Percentiles rank a stretch among this genome's conserved stretches.
Conservation (phyloP, 768 basidiomycete species). For the Lactarius hengduanensis region DNA sequence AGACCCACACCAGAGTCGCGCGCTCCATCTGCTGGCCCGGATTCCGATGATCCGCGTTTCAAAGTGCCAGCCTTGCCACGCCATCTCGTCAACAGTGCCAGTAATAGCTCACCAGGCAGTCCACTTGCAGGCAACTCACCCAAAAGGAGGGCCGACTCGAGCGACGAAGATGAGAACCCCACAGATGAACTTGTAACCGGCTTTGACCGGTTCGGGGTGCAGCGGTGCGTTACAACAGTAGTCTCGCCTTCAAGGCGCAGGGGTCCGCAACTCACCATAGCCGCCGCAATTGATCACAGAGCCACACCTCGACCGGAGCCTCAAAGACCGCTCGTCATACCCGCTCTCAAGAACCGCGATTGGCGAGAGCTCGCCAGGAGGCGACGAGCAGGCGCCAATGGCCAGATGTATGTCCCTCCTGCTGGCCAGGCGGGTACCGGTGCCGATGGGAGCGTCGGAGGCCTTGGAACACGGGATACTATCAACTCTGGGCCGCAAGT, state of each 20-base stretch:
- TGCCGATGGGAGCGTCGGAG: constrained; percentile 72
- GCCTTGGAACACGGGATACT: constrained; percentile 67
- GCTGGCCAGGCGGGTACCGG: constrained; percentile 56
- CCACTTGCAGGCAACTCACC: constrained; percentile 60
- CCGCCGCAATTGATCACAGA: constrained; percentile 38
- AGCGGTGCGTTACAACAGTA: constrained; percentile 70
- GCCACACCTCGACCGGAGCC: constrained; percentile 47
- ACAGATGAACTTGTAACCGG: constrained; percentile 71
- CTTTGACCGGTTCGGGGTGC: constrained; percentile 69
- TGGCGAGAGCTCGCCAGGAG: constrained; percentile 82
- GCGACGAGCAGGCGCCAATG: constrained; percentile 48
- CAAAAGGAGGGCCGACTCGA: constrained; percentile 41
- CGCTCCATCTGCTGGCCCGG: constrained; percentile 58
- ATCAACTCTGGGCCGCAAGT: constrained; percentile 62
- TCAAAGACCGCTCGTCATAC: constrained; percentile 76
- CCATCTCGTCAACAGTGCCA: constrained; percentile 40
- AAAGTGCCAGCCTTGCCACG: constrained; percentile 62
- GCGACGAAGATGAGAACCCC: constrained; percentile 51
- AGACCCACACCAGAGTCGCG: constrained; percentile 72
- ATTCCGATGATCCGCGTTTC: constrained; percentile 54
- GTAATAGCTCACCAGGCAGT: constrained; percentile 46
- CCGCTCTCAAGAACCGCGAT: constrained; percentile 82
- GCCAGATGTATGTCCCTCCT: constrained; percentile 57
- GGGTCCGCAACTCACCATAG: constrained; percentile 78
- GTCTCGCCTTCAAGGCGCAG: constrained; percentile 27